Evolutionary conservation across 148 eudicot species (phyloP), one percentile per base, ranked within the genome.

Genomic region (Diospyros kaki): DNA sequence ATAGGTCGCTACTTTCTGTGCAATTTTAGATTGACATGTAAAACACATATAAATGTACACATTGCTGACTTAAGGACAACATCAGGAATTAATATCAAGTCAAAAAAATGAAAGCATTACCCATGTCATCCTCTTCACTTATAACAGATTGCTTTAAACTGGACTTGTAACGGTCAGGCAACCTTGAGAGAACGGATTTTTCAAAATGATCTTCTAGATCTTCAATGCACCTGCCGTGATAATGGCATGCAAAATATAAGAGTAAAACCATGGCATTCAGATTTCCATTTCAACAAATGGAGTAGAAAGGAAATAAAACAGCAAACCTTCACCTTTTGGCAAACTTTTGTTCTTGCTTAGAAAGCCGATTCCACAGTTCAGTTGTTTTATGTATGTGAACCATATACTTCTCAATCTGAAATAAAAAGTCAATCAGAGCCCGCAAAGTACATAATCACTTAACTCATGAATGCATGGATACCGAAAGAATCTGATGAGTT

Each of bases 81-180:
- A 60, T 28, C 28, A 60, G 41, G 6, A 9, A 60, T 60, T 68
- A 67, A 28, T 6, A 50, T 67, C 15, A 65, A 65, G 44, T 42
- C 14, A 51, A 17, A 70, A 38, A 39, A 41, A 65, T 51, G 3
- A 56, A 72, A 60, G 73, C 42, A 41, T 76, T 89, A 89, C 98
- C 98, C 98, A 94, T 94, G 84, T 94, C 98, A 79, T 91, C 93
- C 65, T 89, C 94, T 83, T 91, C 97, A 61, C 98, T 91, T 42
- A 87, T 89, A 73, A 82, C 82, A 79, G 97, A 94, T 86, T 94
- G 98, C 84, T 90, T 89, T 62, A 90, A 75, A 82, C 87, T 86
- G 75, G 98, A 94, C 83, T 91, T 89, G 84, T 89, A 94, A 55
- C 91, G 90, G 75, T 78, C 86, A 48, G 97, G 97, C 73, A 92